Percentiles rank a stretch among this genome's conserved stretches.
These are phyloP conservation scores for Meripilus lineatus DNA, from an alignment of 1,284 basidiomycete genomes.

Conservation along the genomic window DNA sequence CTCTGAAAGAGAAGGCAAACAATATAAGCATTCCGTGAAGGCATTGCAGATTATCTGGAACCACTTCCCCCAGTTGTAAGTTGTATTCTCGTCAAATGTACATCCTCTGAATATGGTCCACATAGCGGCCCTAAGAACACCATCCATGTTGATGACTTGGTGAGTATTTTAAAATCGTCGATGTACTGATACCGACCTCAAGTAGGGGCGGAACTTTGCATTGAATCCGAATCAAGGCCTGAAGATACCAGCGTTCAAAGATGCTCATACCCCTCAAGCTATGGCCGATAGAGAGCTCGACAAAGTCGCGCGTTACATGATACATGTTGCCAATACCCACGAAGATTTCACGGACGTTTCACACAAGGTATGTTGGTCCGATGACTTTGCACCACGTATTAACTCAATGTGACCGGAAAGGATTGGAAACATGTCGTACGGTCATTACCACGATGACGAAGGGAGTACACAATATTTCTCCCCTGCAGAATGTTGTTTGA, in stretches of 20 bases:
- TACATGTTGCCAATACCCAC: conserved; percentile 46
- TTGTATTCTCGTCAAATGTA: conserved; percentile 4
- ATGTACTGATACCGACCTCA: not conserved
- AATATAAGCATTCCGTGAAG: conserved; percentile 80
- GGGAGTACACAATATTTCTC: too few species aligned
- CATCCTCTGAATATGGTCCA: not conserved
- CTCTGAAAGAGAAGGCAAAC: conserved; percentile 65
- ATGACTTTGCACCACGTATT: not conserved
- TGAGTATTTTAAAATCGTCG: conserved; percentile 28
- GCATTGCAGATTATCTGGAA: conserved; percentile 86
- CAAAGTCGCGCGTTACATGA: conserved; percentile 60
- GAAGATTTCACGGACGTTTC: conserved; percentile 51
- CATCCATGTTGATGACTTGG: conserved; percentile 85
- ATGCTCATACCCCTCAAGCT: conserved; percentile 60
- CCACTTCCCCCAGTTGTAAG: conserved; percentile 75
- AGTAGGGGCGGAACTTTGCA: conserved; percentile 77
- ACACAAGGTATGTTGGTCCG: conserved; percentile 46
- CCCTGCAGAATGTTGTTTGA: not conserved
- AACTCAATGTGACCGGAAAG: conserved; percentile 3
- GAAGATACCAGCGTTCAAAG: conserved; percentile 79
- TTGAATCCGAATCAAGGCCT: conserved; percentile 82
- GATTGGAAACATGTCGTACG: conserved; percentile 13
- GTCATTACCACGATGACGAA: conserved; percentile 1
- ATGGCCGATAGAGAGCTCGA: conserved; percentile 64
- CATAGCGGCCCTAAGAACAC: conserved; percentile 70